Base-by-base conservation (phyloP, 225 moss, liverwort and hornwort genomes). In the Marchantia polymorpha region DNA sequence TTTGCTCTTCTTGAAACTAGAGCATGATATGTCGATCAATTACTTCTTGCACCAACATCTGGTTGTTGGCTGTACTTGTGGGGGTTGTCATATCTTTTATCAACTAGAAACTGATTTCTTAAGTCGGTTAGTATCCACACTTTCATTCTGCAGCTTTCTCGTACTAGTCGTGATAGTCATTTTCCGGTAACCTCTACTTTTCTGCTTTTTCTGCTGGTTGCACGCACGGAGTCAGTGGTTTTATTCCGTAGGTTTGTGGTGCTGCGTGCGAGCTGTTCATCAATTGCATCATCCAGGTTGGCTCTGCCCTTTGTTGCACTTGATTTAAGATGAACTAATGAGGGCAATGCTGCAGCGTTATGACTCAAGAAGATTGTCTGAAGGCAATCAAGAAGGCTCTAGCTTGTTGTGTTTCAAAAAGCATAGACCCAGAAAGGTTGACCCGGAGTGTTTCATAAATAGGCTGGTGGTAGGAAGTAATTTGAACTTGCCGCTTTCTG, bases 21-120 rank as follows among this genome's bases (percentile, higher is more conserved):
- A 73, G 26, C 73, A 73, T 73, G 53, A 73, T 14, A 29, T 73
- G 53, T 73, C 53, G 17, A 73, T 55, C 54, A 55, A 29, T 27
- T 25, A 73, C 54, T 11, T 72, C 51, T 12, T 53, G 73, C 73
- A 54, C 67, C 26, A 53, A 54, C 22, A 52, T 29, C 23, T 29
- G 52, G 53, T 16, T 73, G 17, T 73, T 23, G 73, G 73, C 73
- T 54, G 52, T 55, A 51, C 54, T 73, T 73, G 14, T 55, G 52
- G 73, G 13, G 73, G 17, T 25, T 73, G 72, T 54, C 73, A 53
- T 9, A 55, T 54, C 50, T 73, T 12, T 52, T 2, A 25, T 73
- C 52, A 54, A 3, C 53, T 30, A 73, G 73, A 39, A 53, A 73
- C 73, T 53, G 73, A 55, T 29, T 29, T 26, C 52, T 73, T 7